Evolutionary conservation across 1,139 yeast species (phyloP), one percentile per base, ranked within the genome.

Genomic region (Blastobotrys ciferrii): DNA sequence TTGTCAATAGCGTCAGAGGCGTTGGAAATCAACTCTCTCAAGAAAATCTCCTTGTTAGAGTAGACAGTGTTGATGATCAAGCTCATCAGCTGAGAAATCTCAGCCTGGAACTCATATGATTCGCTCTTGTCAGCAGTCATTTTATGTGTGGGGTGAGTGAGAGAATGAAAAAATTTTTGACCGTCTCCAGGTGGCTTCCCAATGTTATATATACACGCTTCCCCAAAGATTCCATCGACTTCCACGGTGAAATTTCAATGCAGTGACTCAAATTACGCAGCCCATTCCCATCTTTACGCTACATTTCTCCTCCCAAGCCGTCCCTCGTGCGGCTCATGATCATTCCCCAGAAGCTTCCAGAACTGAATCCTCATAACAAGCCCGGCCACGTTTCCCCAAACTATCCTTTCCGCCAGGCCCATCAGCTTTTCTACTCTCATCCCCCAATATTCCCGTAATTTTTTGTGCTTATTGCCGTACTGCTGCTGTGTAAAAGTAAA

Each of bases 41-140:
- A 80, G 84, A 94, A 94, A 68, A 94, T 92, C 75, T 94, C 99
- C 80, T 94, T 94, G 84, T 94, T 94, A 52, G 98, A 92, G 77
- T 94, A 94, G 68, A 94, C 99, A 53, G 99, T 94, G 88, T 94
- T 94, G 78, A 94, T 92, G 89, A 94, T 89, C 81, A 92, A 84
- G 73, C 97, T 87, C 98, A 94, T 87, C 83, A 94, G 82, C 95
- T 92, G 98, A 84, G 98, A 87, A 75, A 92, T 94, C 89, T 92
- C 99, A 82, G 99, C 99, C 74, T 95, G 96, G 78, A 92, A 92
- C 80, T 92, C 98, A 58, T 62, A 68, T 41, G 70, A 65, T 59
- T 68, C 72, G 46, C 67, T 54, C 55, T 60, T 63, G 47, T 55
- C 59, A 42, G 53, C 48, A 38, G 42, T 33, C 47, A 45, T 45